Conservation (phyloP, 805 yeast species). For the Cyberlindnera xylosilytica region DNA sequence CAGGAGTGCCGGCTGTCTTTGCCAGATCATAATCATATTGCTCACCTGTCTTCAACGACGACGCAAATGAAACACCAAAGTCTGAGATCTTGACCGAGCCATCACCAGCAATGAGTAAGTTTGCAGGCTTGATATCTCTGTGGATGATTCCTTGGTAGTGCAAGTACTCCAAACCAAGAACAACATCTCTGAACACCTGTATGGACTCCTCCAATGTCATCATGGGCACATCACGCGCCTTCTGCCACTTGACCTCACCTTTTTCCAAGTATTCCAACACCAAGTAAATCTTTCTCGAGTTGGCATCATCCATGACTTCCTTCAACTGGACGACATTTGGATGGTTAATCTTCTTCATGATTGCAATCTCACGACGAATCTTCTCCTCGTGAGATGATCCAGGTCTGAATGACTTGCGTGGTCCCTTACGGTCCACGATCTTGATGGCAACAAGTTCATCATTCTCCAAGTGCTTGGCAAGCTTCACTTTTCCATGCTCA, state of each 20-base stretch:
- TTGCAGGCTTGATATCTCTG: slow-evolving; percentile 95
- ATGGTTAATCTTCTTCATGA: slow-evolving; percentile 87
- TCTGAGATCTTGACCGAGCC: slow-evolving; percentile 89
- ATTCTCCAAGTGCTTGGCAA: slow-evolving; percentile 70
- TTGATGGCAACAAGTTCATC: slow-evolving; percentile 84
- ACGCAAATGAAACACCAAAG: slow-evolving; percentile 89
- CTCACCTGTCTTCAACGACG: slow-evolving; percentile 37
- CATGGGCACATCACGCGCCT: slow-evolving; percentile 56
- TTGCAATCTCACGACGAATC: slow-evolving; percentile 84
- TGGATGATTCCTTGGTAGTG: slow-evolving; percentile 91
- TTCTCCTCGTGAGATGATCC: slow-evolving; percentile 60
- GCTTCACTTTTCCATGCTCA: slow-evolving; percentile 97
- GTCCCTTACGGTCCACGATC: slow-evolving; percentile 73
- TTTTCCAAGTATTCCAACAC: slow-evolving; percentile 86
- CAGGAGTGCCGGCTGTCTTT: slow-evolving; percentile 97
- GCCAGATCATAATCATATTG: slow-evolving; percentile 79
- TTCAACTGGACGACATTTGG: slow-evolving; percentile 86
- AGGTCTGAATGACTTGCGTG: slow-evolving; percentile 37
- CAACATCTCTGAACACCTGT: slow-evolving; percentile 75
- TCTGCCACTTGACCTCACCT: slow-evolving; percentile 89
- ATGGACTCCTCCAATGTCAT: slow-evolving; percentile 66
- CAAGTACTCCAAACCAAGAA: slow-evolving; percentile 83
- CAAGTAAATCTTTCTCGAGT: slow-evolving; percentile 80
- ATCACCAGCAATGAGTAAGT: slow-evolving; percentile 66
- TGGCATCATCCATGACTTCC: slow-evolving; percentile 85